Percentiles rank a stretch among this genome's conserved stretches.
Evolutionary conservation across 1,284 basidiomycete genomes (phyloP).

Genomic region (Naganishia sp.): DNA sequence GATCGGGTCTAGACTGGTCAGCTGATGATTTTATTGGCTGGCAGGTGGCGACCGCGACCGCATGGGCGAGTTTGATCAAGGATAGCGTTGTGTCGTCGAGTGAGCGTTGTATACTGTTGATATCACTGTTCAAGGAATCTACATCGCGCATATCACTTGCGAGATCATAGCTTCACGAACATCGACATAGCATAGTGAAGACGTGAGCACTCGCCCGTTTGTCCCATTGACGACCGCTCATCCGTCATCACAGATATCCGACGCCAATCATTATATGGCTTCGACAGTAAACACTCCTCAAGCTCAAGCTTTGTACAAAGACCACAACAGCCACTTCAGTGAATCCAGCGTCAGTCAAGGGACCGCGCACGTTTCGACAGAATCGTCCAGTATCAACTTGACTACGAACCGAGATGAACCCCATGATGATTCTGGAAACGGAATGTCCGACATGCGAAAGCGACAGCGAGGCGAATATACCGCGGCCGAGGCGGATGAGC

Average conservation of each 20-base stretch:
- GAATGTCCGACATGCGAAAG: slow-evolving; percentile 25
- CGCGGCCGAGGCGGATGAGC: slow-evolving; percentile 25
- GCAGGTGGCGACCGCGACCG: slow-evolving; percentile 12
- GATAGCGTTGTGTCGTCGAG: not conserved
- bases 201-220: not conserved
- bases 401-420: not conserved
- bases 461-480: slow-evolving; percentile 29
- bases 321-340: slow-evolving; percentile 7
- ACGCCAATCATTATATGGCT: slow-evolving; percentile 30
- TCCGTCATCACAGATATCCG: not conserved
- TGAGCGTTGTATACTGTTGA: not conserved
- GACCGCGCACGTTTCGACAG: not conserved
- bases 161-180: not conserved
- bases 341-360: slow-evolving; percentile 11
- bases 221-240: not conserved
- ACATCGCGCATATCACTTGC: not conserved
- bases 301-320: slow-evolving; percentile 27
- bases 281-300: slow-evolving; percentile 27
- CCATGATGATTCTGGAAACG: slow-evolving; percentile 17
- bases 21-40: slow-evolving; percentile 23
- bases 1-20: slow-evolving; percentile 13
- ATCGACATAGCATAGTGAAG: no score
- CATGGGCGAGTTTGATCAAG: not conserved
- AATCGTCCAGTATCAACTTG: not conserved
- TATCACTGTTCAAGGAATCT: not conserved